Conservation (phyloP, 192 early-diverging fungal species). For the Cetraspora pellucida region DNA sequence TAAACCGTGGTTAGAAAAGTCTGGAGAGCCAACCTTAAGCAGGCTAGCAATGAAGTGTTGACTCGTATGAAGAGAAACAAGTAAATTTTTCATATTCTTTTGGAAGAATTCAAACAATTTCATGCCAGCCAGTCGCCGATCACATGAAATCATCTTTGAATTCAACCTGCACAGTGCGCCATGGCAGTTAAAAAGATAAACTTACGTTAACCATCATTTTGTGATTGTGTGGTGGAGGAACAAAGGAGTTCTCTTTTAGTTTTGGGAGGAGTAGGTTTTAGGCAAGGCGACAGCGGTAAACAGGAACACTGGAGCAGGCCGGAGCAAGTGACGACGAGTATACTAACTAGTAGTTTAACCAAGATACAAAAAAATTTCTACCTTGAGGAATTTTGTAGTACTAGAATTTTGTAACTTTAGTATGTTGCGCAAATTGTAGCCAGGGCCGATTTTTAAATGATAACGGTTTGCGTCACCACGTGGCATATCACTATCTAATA, state of each 20-base stretch:
- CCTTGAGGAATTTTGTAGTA: too few relatives aligned
- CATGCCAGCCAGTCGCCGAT: not conserved
- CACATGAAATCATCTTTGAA: not conserved
- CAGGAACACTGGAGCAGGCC: not conserved
- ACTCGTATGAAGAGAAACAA: too few relatives aligned
- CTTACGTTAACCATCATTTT: conserved; percentile 15
- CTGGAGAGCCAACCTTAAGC: not conserved
- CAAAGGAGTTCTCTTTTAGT: conserved; percentile 22
- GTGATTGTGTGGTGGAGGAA: not conserved
- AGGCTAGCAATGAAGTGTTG: not conserved
- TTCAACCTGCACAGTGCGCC: not conserved
- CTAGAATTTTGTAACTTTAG: too few relatives aligned
- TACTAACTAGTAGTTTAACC: not conserved
- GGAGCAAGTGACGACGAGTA: conserved; percentile 19
- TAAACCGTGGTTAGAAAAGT: not conserved
- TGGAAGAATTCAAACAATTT: not conserved
- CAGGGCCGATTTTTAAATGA: too few relatives aligned
- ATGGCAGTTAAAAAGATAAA: not conserved
- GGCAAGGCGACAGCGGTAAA: conserved; percentile 4
- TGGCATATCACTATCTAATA: too few relatives aligned
- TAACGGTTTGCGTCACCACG: too few relatives aligned
- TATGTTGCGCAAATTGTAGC: too few relatives aligned
- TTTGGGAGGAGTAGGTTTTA: conserved; percentile 15
- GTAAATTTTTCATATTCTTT: not conserved
- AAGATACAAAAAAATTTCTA: conserved; percentile 5